These are phyloP conservation scores for Citrus trifoliata DNA, from an alignment of 345 rosid genomes.

Conservation along the genomic window DNA sequence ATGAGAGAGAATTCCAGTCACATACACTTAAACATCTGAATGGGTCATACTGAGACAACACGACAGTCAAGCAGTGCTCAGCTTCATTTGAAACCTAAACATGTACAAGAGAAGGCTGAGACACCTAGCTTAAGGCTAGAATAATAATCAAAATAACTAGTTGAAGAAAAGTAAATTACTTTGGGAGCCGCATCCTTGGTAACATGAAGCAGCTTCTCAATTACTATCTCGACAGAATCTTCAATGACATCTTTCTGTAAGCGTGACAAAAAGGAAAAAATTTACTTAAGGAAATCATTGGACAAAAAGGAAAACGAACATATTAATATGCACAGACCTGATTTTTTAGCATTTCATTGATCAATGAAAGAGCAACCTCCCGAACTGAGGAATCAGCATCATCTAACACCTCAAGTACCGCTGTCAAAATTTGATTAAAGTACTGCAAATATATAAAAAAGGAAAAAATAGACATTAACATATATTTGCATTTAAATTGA, in stretches of 20 bases:
- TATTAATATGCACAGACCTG: conserved; percentile 49
- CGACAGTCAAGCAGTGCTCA: conserved; percentile 78
- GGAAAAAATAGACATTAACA: conserved; percentile 15
- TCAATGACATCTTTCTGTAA: conserved; percentile 82
- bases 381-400: conserved; percentile 64
- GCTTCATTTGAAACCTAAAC: conserved; percentile 82
- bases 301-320: conserved; percentile 3
- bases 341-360: conserved; percentile 78
- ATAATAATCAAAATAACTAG: conserved; percentile 3
- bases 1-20: conserved; percentile 13
- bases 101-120: conserved; percentile 11
- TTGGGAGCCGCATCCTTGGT: conserved; percentile 69
- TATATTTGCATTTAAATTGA: neutral
- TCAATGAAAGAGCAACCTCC: conserved; percentile 73
- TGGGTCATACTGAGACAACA: conserved; percentile 84
- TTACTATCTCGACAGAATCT: conserved; percentile 89
- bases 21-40: conserved; percentile 96
- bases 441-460: conserved; percentile 53
- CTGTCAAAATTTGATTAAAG: conserved; percentile 93
- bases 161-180: conserved; percentile 36
- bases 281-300: conserved; percentile 7
- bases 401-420: conserved; percentile 91
- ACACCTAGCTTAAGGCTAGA: conserved; percentile 3
- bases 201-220: conserved; percentile 88
- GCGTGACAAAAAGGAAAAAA: conserved; percentile 7